These are phyloP conservation scores for Apiospora marii DNA, from an alignment of 2,329 filamentous ascomycete species.

Conservation along the genomic window DNA sequence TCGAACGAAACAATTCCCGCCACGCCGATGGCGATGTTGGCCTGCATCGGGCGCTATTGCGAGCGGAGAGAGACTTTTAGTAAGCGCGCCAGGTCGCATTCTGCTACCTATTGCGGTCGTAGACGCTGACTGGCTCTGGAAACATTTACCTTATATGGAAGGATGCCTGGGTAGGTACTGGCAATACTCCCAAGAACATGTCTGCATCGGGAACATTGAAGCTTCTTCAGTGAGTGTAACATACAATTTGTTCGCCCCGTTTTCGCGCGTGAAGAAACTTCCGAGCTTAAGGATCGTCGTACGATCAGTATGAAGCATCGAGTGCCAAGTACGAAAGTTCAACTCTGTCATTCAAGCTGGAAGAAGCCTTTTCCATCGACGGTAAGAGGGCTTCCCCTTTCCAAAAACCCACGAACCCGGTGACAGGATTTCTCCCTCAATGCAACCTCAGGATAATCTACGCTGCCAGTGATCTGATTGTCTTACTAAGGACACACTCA, in stretches of 20 bases:
- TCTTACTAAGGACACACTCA: background rate
- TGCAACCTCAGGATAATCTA: background rate
- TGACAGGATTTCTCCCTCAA: background rate
- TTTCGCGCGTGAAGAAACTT: background rate
- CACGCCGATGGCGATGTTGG: background rate
- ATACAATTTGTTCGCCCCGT: background rate
- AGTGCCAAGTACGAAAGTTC: background rate
- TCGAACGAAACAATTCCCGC: background rate
- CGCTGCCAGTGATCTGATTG: background rate
- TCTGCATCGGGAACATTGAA: background rate
- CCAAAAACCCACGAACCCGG: background rate
- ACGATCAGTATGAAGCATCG: too few species aligned
- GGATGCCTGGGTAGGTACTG: background rate
- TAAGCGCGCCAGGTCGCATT: slow-evolving; percentile 4
- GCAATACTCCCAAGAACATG: background rate
- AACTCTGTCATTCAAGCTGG: background rate
- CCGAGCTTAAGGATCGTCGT: background rate
- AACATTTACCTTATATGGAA: background rate
- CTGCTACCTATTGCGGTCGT: background rate
- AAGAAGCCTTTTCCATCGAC: background rate
- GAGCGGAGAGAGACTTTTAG: background rate
- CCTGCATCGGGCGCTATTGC: background rate
- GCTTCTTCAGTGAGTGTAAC: background rate
- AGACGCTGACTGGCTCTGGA: background rate
- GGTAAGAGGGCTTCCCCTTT: background rate